Evolutionary conservation across 306 rosid genomes (phyloP), one percentile per base, ranked within the genome.

Genomic region (Lathyrus sativus): DNA sequence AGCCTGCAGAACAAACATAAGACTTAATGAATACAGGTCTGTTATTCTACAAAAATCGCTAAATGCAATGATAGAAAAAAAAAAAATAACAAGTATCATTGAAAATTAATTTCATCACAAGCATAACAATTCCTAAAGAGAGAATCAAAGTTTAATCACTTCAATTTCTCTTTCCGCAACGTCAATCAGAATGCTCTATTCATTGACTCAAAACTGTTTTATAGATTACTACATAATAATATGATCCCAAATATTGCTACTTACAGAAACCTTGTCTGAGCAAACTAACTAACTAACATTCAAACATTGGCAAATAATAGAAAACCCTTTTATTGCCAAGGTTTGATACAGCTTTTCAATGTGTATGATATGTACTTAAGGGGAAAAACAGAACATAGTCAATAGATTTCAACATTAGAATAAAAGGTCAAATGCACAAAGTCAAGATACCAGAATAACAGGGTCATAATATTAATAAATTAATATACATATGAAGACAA

Each of bases 1-100:
- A 41, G 97, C 97, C 99, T 93, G 96, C 80, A 81, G 68, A 73
- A 70, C 65, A 75, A 76, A 5, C 63, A 56, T n/a, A 83, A 18
- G 45, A 69, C 22, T 74, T 42, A 58, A 29, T 44, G n/a, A 53
- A 59, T 17, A 29, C 49, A 14, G 17, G 11, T 58, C 59, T 9
- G 43, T 28, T 57, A 42, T 64, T 59, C 13, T 14, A 51, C 43
- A 35, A 19, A 49, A 68, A 68, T 38, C 18, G 22, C 58, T 45
- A 46, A 69, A n/a, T 8, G 17, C 55, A 62, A 49, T 28, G 17
- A 60, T 35, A 18, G 51, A 39, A 42, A 60, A 61, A 42, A 60
- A 61, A 1, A 53, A 29, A 54, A 62, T 11, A 50, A 67, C 35
- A 44, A 9, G 10, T 50, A 37, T 38, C 68, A 29, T 17, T 11